These are phyloP conservation scores for Sphagnurus paluster DNA, from an alignment of 1,284 basidiomycete species.

Conservation along the genomic window DNA sequence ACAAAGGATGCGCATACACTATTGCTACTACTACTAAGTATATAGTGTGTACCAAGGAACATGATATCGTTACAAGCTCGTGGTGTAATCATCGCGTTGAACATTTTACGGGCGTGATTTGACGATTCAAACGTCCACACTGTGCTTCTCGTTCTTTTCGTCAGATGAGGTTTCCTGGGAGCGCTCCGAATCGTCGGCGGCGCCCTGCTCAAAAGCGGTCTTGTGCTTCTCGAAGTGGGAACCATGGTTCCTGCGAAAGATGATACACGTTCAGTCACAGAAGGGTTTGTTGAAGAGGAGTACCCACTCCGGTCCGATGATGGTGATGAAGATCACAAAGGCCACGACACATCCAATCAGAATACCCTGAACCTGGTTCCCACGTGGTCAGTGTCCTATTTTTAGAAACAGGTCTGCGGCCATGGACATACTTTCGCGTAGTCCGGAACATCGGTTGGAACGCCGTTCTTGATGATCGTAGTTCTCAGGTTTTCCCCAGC, in stretches of 20 bases:
- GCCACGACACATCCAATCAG: conserved; percentile 77
- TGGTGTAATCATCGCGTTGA: no score
- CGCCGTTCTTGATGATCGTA: conserved; percentile 49
- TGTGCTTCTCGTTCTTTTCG: conserved; percentile 10
- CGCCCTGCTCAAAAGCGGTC: conserved; percentile 78
- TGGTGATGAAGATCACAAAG: conserved; percentile 66
- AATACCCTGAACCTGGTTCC: conserved; percentile 67
- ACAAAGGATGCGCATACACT: no score
- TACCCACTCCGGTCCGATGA: conserved; percentile 71
- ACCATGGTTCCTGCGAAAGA: conserved; percentile 62
- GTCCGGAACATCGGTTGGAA: conserved; percentile 57
- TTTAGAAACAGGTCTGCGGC: neutral
- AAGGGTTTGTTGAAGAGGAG: neutral
- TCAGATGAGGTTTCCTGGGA: no score
- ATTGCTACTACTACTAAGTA: no score
- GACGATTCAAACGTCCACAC: no score
- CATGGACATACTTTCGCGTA: conserved; percentile 67
- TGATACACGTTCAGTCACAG: neutral
- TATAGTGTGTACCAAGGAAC: no score
- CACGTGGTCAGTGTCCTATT: neutral
- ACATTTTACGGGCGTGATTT: no score
- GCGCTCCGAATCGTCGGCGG: conserved; percentile 48
- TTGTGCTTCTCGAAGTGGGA: conserved; percentile 84
- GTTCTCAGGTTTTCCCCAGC: conserved; percentile 63
- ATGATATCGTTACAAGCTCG: no score